Evolutionary conservation across 225 moss, liverwort and hornwort genomes (phyloP), one percentile per base, ranked within the genome.

Genomic region (Physcomitrium patens): DNA sequence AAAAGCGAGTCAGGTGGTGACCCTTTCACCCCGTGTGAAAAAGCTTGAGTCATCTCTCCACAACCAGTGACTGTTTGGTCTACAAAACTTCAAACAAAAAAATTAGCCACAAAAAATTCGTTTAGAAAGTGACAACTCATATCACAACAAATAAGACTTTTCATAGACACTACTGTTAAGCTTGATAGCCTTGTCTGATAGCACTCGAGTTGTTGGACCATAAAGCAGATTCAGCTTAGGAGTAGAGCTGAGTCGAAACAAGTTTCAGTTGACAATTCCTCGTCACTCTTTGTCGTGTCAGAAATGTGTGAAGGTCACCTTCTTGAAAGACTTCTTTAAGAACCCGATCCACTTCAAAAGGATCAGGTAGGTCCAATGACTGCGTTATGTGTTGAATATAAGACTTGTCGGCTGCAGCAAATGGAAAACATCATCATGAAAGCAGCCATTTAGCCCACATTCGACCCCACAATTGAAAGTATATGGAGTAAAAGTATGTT

Each of bases 291-390:
- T 48, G 65, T 49, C 62, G 59, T 61, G 52, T 50, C 50, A 53
- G 62, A 67, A 62, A 27, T 62, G 50, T 77, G 69, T 0, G n/a
- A 68, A 44, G 43, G 37, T 28, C 72, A 94, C 96, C 96, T 89
- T 87, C 89, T 79, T 94, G 92, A 66, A 97, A 94, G 52, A 94
- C 77, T 56, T 94, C 96, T 87, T 93, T 97, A 46, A 94, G 79
- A 63, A 92, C 92, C 67, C 83, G 81, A 71, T 97, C 92, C 70
- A 93, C 92, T 41, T 87, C 94, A 65, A 87, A 79, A 41, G 94
- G 91, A 74, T 95, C 91, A 67, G 94, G 94, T 71, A 91, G 89
- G 65, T 85, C 89, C 78, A 91, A 76, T 28, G 91, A 86, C 74
- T 97, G 94, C 15, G 91, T 86, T 73, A 94, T 82, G 48, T 94